phyloP scores from a whole-genome alignment of 306 rosid species.

The Prosopis cineraria region DNA sequence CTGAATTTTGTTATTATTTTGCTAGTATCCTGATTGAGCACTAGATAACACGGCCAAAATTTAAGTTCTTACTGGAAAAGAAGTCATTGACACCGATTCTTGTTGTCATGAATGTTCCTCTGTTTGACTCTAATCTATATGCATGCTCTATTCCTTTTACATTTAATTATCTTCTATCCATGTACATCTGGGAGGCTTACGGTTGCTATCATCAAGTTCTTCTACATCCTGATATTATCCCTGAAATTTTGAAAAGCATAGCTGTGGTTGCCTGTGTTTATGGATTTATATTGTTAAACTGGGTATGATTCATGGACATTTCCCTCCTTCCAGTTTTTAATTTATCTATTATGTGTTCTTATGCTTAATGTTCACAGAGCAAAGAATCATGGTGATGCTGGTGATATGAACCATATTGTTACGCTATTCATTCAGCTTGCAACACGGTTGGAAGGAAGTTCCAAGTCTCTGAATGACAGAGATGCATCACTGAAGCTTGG shows the following conservation, averaged over 20 bases:
- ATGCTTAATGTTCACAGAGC: constrained; percentile 55
- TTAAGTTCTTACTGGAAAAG: not conserved
- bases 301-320: constrained; percentile 22
- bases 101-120: constrained; percentile 13
- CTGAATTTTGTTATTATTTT: constrained; percentile 8
- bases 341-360: constrained; percentile 2
- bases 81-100: not conserved
- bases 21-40: constrained; percentile 14
- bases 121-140: constrained; percentile 25
- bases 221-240: constrained; percentile 18
- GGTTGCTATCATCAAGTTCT: constrained; percentile 14
- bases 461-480: constrained; percentile 62
- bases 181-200: constrained; percentile 24
- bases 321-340: not conserved
- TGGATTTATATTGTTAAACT: constrained; percentile 20
- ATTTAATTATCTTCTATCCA: constrained; percentile 16
- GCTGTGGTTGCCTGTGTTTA: constrained; percentile 20
- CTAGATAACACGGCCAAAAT: not conserved
- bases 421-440: constrained; percentile 81
- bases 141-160: constrained; percentile 29
- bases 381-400: constrained; percentile 77
- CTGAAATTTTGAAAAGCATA: constrained; percentile 9
- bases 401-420: constrained; percentile 70
- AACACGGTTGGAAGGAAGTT: constrained; percentile 65
- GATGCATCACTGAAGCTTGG: constrained; percentile 59